Percentiles rank a stretch among this genome's conserved stretches.
These are phyloP conservation scores for Wallacemonas rigidus DNA, from an alignment of 208 protist genomes.

Conservation along the genomic window DNA sequence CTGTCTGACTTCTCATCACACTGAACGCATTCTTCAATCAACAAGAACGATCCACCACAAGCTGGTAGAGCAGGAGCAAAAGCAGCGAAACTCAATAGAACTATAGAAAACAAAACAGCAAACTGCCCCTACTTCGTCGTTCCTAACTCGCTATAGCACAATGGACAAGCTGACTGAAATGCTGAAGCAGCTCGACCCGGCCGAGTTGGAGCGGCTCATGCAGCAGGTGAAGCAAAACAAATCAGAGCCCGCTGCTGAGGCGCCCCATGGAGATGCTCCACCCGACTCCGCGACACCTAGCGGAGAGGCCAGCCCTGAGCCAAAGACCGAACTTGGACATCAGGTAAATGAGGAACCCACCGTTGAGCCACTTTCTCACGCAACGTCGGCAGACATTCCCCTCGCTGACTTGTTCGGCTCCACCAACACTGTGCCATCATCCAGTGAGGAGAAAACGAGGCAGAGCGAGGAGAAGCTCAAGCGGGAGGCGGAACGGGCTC, in stretches of 20 bases:
- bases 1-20: no score
- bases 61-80: no score
- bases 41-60: neutral
- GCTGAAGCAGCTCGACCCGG: constrained; percentile 11
- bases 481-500: constrained; percentile 12
- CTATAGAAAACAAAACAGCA: no score
- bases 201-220: constrained; percentile 15
- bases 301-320: neutral
- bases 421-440: no score
- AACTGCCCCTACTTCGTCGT: no score
- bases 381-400: neutral
- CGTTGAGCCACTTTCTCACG: neutral
- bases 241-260: neutral
- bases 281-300: neutral
- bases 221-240: constrained; percentile 10
- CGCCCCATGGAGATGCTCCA: no score
- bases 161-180: constrained; percentile 13
- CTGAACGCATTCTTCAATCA: neutral
- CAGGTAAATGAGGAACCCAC: neutral
- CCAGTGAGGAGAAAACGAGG: constrained; percentile 4
- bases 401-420: constrained; percentile 5
- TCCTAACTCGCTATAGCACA: neutral
- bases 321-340: no score
- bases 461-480: constrained; percentile 19
- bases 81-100: no score